Base-by-base conservation (phyloP, 306 rosid genomes). In the Cucumis cinereus region DNA sequence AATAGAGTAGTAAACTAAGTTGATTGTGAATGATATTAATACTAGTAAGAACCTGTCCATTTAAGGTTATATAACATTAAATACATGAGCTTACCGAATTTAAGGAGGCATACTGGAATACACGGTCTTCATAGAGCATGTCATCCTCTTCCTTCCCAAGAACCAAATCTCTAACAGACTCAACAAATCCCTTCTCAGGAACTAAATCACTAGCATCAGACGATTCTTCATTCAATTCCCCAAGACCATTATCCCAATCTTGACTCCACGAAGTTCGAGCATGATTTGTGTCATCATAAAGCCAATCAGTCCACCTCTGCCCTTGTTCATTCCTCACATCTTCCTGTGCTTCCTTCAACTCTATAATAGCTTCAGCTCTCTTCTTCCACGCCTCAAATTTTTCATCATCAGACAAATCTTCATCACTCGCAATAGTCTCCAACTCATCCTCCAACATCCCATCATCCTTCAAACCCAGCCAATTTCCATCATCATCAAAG, bases 371-470 rank as follows among this genome's bases (percentile, higher is more conserved):
- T 59, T 94, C 97, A 0, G 97, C 98, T 80, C 98, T 87, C 62
- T 82, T 84, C 91, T 84, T 94, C 98, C 98, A 94, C 8, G 92
- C 94, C 81, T 91, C 97, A 71, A 94, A 94, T 70, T 89, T 90
- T 22, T 85, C 89, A 47, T 69, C 86, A 17, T 84, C 81, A 1
- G 96, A 86, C 69, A 82, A 77, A 19, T 76, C 81, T 54, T 64
- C 78, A 22, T 71, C 61, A 59, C 55, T 69, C 3, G 80, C 62
- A 54, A 22, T 77, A 40, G 69, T 84, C 24, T 70, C 87, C 19
- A 74, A 50, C 80, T 80, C 89, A 1, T 8, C 81, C 68, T 78
- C 88, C 6, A 86, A 75, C 97, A 88, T 82, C 66, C 88, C 97
- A 74, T 93, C 92, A 1, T 85, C 92, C 79, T 83, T 86, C 81